Evolutionary conservation across 441 rosid genomes (phyloP).

Genomic region (Jatropha podagrica): DNA sequence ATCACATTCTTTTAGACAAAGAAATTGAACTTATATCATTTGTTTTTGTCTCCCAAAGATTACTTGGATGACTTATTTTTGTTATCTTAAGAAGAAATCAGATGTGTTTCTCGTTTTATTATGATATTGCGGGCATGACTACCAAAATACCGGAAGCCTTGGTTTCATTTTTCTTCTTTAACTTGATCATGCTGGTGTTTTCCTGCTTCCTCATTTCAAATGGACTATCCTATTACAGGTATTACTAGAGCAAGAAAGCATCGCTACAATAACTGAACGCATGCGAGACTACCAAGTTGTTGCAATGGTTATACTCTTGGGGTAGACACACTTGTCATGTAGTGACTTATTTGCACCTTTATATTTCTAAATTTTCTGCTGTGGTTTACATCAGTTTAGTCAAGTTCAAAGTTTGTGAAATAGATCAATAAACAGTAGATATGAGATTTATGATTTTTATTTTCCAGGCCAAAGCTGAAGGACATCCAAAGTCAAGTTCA

Average conservation of each 20-base stretch:
- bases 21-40: background rate
- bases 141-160: background rate
- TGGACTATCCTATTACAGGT: conserved; percentile 43
- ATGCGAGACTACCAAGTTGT: conserved; percentile 80
- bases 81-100: no score
- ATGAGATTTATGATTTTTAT: conserved; percentile 18
- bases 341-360: background rate
- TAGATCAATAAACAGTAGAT: conserved; percentile 6
- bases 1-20: background rate
- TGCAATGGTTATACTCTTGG: conserved; percentile 84
- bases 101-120: background rate
- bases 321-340: conserved; percentile 40
- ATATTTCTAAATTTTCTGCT: conserved; percentile 3
- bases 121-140: background rate
- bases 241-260: conserved; percentile 61
- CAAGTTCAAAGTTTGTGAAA: conserved; percentile 15
- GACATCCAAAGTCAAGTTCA: conserved; percentile 62
- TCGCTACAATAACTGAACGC: conserved; percentile 46
- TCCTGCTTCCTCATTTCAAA: background rate
- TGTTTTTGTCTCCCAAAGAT: background rate
- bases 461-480: conserved; percentile 64
- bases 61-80: background rate
- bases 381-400: background rate
- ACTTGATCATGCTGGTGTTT: background rate
- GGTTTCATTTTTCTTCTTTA: background rate